Evolutionary conservation across 1,284 basidiomycete species (phyloP).

Genomic region (Leccinum pachyderme): DNA sequence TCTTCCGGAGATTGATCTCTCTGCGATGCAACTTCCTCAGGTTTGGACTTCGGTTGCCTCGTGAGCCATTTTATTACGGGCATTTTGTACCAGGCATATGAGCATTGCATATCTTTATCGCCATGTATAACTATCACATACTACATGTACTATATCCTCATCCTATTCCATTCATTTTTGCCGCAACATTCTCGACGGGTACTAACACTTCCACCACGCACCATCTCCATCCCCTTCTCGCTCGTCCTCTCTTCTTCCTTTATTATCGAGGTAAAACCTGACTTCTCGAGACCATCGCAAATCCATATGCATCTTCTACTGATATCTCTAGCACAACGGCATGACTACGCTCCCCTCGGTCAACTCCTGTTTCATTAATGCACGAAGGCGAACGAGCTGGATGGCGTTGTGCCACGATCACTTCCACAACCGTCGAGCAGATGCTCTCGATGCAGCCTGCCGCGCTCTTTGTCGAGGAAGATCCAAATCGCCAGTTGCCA

Average conservation of each 20-base stretch:
- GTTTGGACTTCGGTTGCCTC: neutral
- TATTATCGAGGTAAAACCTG: slow-evolving; percentile 38
- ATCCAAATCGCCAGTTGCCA: slow-evolving; percentile 9
- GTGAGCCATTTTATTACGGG: neutral
- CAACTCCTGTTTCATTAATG: slow-evolving; percentile 47
- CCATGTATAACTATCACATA: neutral
- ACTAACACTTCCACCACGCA: neutral
- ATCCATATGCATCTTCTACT: slow-evolving; percentile 44
- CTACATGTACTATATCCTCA: neutral
- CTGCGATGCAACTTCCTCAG: slow-evolving; percentile 18
- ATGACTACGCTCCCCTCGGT: slow-evolving; percentile 35
- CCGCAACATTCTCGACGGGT: neutral
- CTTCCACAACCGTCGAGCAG: slow-evolving; percentile 38
- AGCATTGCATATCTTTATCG: slow-evolving; percentile 1
- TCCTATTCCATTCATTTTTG: no score
- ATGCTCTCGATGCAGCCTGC: slow-evolving; percentile 40
- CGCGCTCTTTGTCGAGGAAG: slow-evolving; percentile 34
- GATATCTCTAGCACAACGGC: slow-evolving; percentile 25
- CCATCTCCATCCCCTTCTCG: neutral
- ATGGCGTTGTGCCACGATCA: slow-evolving; percentile 36
- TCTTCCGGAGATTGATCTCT: slow-evolving; percentile 20
- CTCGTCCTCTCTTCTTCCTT: slow-evolving; percentile 19
- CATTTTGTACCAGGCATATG: neutral
- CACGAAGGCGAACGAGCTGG: slow-evolving; percentile 50
- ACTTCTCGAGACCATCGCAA: slow-evolving; percentile 44